Base-by-base conservation (phyloP, 306 rosid species). In the Vigna angularis region DNA sequence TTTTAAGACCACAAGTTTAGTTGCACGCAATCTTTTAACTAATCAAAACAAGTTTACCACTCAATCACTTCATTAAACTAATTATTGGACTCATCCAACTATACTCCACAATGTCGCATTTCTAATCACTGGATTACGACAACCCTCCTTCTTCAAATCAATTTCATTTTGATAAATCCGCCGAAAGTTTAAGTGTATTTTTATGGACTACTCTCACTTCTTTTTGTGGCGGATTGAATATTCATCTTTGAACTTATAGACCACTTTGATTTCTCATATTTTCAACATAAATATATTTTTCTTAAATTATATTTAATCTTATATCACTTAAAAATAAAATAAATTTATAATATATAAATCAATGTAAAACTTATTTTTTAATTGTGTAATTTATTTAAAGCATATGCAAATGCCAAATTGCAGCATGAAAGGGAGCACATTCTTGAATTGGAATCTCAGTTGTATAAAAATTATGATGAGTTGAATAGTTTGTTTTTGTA, bases 121-220 rank as follows among this genome's bases (percentile, higher is more conserved):
- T 65, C 74, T 40, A 52, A 36, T 53, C 47, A 42, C 48, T 40
- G 38, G 30, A 77, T 77, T n/a, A 15, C 22, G 49, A 66, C 81
- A 55, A 40, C 45, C 38, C 32, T 66, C 66, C 28, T 65, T 76
- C 44, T 18, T 13, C 7, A 51, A 51, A 20, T 40, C 59, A 61
- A 28, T 20, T 62, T 49, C 71, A 63, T 45, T 75, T 38, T 36
- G 26, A 18, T 63, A 66, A 34, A n/a, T 16, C 47, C 66, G 68
- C 74, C 81, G 68, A 77, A 77, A 77, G 81, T 77, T 55, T 26
- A 5, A 22, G 57, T 77, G 81, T 66, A 66, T 66, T 77, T 53
- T 77, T 66, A 11, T 24, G 47, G 48, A 40, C 13, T 47, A 64
- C 22, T 18, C 11, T 65, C 17, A 4, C 51, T 63, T n/a, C 18